Evolutionary conservation across 208 protist genomes (phyloP).

Genomic region (Novymonas esmeraldas): DNA sequence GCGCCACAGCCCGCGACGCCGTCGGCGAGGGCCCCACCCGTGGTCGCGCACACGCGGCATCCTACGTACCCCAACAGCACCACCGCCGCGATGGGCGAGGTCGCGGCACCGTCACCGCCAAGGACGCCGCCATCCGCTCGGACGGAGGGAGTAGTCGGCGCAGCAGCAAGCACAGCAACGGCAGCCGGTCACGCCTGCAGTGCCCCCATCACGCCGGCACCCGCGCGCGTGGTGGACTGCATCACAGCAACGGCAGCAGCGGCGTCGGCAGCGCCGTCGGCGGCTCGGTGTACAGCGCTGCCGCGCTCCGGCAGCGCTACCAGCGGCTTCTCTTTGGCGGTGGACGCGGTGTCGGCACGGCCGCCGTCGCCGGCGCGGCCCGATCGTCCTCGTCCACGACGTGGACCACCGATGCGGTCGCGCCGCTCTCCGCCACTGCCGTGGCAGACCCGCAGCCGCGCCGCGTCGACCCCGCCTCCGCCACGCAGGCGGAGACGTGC

Average conservation of each 20-base stretch:
- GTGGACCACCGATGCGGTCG: neutral
- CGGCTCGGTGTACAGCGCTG: slow-evolving; percentile 22
- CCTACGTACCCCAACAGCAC: neutral
- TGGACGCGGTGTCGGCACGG: slow-evolving; percentile 4
- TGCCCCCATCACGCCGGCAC: slow-evolving; percentile 10
- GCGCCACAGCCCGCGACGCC: slow-evolving; percentile 10
- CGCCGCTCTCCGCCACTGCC: neutral
- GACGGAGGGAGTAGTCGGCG: slow-evolving; percentile 50
- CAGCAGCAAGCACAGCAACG: slow-evolving; percentile 43
- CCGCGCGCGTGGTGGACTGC: slow-evolving; percentile 1
- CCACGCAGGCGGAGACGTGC: neutral
- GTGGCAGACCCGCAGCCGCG: neutral
- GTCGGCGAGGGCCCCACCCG: slow-evolving; percentile 1
- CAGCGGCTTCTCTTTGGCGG: slow-evolving; percentile 31
- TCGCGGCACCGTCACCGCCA: neutral
- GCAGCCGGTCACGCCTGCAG: slow-evolving; percentile 9
- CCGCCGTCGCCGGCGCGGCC: neutral
- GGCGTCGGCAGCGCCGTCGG: slow-evolving; percentile 9
- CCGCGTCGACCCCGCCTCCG: neutral
- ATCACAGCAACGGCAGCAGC: neutral
- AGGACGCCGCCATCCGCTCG: slow-evolving; percentile 12
- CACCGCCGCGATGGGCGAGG: slow-evolving; percentile 5
- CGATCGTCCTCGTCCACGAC: neutral
- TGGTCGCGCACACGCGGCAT: neutral
- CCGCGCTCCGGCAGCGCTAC: slow-evolving; percentile 31